phyloP scores from a whole-genome alignment of 2,329 filamentous ascomycete genomes.

The Fusarium haematococcum region DNA sequence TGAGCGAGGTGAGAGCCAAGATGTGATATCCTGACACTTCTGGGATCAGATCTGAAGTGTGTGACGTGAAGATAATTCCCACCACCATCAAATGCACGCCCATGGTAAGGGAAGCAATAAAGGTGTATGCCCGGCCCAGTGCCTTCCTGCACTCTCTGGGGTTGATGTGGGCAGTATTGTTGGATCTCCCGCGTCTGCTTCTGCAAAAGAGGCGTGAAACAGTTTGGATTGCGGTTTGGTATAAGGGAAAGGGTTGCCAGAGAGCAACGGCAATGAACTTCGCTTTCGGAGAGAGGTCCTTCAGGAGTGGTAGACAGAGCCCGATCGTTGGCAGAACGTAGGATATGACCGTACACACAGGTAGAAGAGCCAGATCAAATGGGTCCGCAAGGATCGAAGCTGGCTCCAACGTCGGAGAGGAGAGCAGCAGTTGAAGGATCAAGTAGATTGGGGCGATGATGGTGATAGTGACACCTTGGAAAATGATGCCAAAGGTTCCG shows the following conservation, averaged over 20 bases:
- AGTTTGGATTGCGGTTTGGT: slow-evolving; percentile 17
- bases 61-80: slow-evolving; percentile 12
- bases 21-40: slow-evolving; percentile 23
- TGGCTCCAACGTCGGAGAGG: not conserved
- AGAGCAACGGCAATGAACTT: slow-evolving; percentile 25
- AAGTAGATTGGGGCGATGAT: slow-evolving; percentile 36
- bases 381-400: slow-evolving; percentile 21
- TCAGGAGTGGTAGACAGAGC: slow-evolving; percentile 23
- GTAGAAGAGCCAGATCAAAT: slow-evolving; percentile 22
- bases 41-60: not conserved
- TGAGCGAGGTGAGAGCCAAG: slow-evolving; percentile 26
- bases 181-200: not conserved
- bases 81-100: slow-evolving; percentile 20
- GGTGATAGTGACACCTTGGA: slow-evolving; percentile 35
- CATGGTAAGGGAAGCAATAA: slow-evolving; percentile 6
- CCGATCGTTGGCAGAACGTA: slow-evolving; percentile 30
- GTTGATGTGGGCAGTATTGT: not conserved
- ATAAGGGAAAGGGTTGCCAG: slow-evolving; percentile 37
- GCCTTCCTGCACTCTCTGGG: not conserved
- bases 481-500: slow-evolving; percentile 33
- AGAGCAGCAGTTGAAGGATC: slow-evolving; percentile 28
- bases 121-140: slow-evolving; percentile 14
- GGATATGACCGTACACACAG: slow-evolving; percentile 26
- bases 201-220: not conserved
- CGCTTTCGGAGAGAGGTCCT: not conserved